Evolutionary conservation across 768 basidiomycete genomes (phyloP).

Genomic region (Cystobasidium ongulense): DNA sequence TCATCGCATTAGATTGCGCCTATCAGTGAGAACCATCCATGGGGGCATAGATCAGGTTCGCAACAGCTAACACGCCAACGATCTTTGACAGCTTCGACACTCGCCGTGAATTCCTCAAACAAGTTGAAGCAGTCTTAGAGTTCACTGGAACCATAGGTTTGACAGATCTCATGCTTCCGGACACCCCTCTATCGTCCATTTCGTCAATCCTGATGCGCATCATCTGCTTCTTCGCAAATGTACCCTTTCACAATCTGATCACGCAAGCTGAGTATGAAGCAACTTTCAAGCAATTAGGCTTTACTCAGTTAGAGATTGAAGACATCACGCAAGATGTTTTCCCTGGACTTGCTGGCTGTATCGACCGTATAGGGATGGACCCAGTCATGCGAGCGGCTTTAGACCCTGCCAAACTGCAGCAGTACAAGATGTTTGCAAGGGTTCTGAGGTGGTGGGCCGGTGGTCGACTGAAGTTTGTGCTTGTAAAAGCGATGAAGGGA

Average conservation of each 20-base stretch:
- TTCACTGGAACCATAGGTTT: constrained; percentile 55
- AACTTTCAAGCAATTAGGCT: constrained; percentile 53
- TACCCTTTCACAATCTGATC: constrained; percentile 54
- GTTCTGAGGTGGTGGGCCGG: constrained; percentile 16
- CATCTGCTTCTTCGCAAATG: constrained; percentile 45
- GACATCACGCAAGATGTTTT: constrained; percentile 57
- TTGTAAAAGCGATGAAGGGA: constrained; percentile 21
- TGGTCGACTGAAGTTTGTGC: constrained; percentile 6
- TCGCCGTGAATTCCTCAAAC: constrained; percentile 52
- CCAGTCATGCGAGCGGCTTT: not conserved
- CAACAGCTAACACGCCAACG: not conserved
- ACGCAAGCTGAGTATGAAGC: constrained; percentile 50
- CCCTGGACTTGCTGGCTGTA: constrained; percentile 54
- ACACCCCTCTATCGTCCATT: not conserved
- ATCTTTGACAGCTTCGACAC: constrained; percentile 49
- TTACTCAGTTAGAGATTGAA: constrained; percentile 52
- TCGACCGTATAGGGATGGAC: constrained; percentile 39
- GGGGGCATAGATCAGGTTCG: not conserved
- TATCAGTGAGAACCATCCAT: constrained; percentile 50
- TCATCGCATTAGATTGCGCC: constrained; percentile 61
- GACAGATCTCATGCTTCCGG: constrained; percentile 56
- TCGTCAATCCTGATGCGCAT: constrained; percentile 40
- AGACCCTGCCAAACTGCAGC: not conserved
- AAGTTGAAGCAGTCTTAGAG: constrained; percentile 50
- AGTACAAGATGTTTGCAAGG: constrained; percentile 12